phyloP scores from a whole-genome alignment of 2,329 filamentous ascomycete genomes.

The Aphanoascus verrucosus region DNA sequence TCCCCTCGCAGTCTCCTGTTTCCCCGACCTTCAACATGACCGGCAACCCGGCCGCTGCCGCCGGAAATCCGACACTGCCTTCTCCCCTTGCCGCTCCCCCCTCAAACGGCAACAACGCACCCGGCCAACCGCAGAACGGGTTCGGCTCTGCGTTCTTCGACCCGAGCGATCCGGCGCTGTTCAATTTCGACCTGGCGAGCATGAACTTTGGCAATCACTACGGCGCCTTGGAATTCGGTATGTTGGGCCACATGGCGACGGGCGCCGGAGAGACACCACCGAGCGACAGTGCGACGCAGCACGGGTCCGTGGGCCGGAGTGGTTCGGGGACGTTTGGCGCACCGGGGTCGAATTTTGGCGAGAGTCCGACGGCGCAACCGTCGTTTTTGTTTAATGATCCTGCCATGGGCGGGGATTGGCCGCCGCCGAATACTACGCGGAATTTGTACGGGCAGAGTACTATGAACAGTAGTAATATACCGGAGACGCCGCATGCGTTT shows the following conservation, averaged over 20 bases:
- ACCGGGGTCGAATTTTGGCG: conserved; percentile 32
- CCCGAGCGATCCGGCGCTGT: conserved; percentile 79
- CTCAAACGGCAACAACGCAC: conserved; percentile 35
- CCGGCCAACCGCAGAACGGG: conserved; percentile 29
- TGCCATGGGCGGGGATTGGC: conserved; percentile 37
- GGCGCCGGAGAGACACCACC: conserved; percentile 70
- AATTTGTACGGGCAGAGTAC: conserved; percentile 30
- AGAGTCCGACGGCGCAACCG: conserved; percentile 36
- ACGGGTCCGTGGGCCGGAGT: conserved; percentile 38
- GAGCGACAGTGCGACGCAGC: conserved; percentile 47
- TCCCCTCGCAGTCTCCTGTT: conserved; percentile 59
- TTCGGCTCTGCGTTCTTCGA: conserved; percentile 60
- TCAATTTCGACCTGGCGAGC: conserved; percentile 91
- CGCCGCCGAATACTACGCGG: conserved; percentile 15
- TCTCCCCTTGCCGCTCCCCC: conserved; percentile 40
- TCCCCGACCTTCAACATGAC: conserved; percentile 58
- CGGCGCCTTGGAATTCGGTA: conserved; percentile 87
- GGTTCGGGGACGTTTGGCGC: conserved; percentile 33
- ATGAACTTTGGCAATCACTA: conserved; percentile 95
- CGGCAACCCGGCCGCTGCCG: conserved; percentile 25
- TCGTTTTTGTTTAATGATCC: conserved; percentile 39
- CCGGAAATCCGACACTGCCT: conserved; percentile 27
- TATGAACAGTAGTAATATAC: conserved; percentile 35
- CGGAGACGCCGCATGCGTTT: conserved; percentile 46
- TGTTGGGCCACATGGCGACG: conserved; percentile 93